Conservation (phyloP, 1,139 yeast genomes). For the Candida albicans region DNA sequence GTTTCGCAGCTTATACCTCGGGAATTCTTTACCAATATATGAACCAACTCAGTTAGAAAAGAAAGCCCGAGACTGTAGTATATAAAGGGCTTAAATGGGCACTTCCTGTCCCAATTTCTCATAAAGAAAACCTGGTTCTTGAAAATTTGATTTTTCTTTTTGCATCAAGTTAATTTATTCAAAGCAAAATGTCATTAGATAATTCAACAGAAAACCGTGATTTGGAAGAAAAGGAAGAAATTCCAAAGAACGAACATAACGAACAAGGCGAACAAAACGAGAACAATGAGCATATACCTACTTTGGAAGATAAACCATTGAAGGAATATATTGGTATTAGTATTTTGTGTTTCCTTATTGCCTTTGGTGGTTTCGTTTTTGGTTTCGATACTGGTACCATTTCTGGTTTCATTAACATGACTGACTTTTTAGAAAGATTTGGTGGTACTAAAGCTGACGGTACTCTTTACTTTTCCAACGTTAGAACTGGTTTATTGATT, state of each 20-base stretch:
- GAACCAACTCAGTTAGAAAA: too few species aligned
- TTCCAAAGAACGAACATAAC: background rate
- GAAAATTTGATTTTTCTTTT: background rate
- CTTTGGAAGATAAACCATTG: conserved; percentile 6
- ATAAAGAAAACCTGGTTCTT: background rate
- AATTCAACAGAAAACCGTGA: conserved; percentile 1
- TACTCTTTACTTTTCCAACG: conserved; percentile 37
- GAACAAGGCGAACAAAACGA: conserved; percentile 4
- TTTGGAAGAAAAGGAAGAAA: conserved; percentile 5
- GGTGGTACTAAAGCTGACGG: conserved; percentile 38
- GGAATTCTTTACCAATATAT: too few species aligned
- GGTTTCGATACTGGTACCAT: conserved; percentile 79
- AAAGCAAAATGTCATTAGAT: background rate
- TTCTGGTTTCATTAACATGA: conserved; percentile 65
- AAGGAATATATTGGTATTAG: conserved; percentile 10
- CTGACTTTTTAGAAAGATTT: conserved; percentile 48
- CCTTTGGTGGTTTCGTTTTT: conserved; percentile 70
- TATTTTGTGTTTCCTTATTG: conserved; percentile 38
- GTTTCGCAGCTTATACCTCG: too few species aligned
- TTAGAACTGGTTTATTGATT: conserved; percentile 56
- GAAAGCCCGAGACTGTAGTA: too few species aligned
- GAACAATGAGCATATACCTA: background rate
- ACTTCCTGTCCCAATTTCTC: too few species aligned
- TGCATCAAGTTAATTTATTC: background rate
- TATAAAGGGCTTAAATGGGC: too few species aligned